phyloP scores from a whole-genome alignment of 2,329 filamentous ascomycete species.

The Colletotrichum sansevieriae region DNA sequence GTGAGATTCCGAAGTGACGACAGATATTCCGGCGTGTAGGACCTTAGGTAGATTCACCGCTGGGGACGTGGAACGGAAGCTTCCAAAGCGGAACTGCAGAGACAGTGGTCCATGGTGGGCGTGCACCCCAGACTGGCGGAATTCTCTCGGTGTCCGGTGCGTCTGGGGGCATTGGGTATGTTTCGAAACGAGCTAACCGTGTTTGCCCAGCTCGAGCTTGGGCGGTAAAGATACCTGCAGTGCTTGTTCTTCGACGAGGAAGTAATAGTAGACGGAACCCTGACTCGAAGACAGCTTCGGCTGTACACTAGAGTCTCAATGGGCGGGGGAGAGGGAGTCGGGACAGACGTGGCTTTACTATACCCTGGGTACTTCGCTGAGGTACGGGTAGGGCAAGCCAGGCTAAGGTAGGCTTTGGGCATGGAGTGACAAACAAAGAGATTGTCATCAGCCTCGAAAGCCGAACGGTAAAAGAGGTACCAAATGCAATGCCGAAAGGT shows the following conservation, averaged over 20 bases:
- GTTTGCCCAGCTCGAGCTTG: constrained; percentile 1
- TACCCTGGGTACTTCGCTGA: not conserved
- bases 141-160: constrained; percentile 27
- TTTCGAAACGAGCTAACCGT: constrained; percentile 36
- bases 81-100: constrained; percentile 7
- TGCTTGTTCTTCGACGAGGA: not conserved
- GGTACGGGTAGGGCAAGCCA: not conserved
- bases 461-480: not conserved
- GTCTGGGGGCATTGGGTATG: not conserved
- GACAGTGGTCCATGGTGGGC: constrained; percentile 1
- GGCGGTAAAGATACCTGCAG: constrained; percentile 18
- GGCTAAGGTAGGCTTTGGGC: not conserved
- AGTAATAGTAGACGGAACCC: not conserved
- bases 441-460: constrained; percentile 11
- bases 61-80: not conserved
- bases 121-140: constrained; percentile 15
- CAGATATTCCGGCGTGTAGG: not conserved
- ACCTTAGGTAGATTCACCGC: not conserved
- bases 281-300: constrained; percentile 21
- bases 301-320: constrained; percentile 27
- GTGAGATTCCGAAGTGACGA: constrained; percentile 9
- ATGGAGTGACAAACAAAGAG: not conserved
- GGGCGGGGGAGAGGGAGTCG: constrained; percentile 5
- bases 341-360: constrained; percentile 9
- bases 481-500: constrained; percentile 36